Conservation (phyloP, 768 basidiomycete species). For the Coprinellus micaceus region DNA sequence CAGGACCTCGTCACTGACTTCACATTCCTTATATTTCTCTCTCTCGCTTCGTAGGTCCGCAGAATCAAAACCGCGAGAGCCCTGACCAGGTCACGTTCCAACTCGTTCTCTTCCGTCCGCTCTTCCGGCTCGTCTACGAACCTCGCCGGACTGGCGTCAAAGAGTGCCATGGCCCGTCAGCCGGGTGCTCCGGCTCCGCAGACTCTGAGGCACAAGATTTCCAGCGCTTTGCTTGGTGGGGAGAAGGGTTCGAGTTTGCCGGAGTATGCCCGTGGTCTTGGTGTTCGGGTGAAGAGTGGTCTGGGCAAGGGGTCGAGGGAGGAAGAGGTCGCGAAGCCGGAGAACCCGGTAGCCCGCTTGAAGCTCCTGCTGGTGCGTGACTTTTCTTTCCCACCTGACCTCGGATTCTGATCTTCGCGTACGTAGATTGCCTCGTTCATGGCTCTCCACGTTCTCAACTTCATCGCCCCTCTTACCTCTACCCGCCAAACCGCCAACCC, state of each 20-base stretch:
- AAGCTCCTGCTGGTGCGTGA: constrained; percentile 77
- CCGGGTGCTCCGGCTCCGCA: constrained; percentile 20
- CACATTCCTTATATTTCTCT: background rate
- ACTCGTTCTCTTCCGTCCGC: constrained; percentile 29
- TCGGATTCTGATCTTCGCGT: background rate
- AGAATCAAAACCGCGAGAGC: constrained; percentile 63
- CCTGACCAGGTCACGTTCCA: constrained; percentile 36
- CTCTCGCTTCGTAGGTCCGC: constrained; percentile 48
- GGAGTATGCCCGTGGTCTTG: constrained; percentile 19
- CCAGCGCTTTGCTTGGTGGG: constrained; percentile 26
- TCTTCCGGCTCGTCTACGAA: constrained; percentile 20
- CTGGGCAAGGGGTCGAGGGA: constrained; percentile 15
- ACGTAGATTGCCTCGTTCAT: constrained; percentile 83
- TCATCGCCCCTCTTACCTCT: constrained; percentile 83
- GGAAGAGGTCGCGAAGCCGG: constrained; percentile 39
- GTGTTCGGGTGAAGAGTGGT: constrained; percentile 13
- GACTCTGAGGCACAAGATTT: constrained; percentile 32
- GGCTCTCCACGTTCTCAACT: constrained; percentile 86
- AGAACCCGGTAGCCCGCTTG: constrained; percentile 82
- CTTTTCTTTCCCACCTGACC: background rate
- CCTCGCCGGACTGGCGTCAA: constrained; percentile 15
- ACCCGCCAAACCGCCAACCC: constrained; percentile 39
- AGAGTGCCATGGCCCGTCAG: constrained; percentile 31
- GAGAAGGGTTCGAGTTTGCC: constrained; percentile 40
- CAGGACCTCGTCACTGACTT: background rate